Conservation (phyloP, 169 alveolate species). For the Babesia ovata region DNA sequence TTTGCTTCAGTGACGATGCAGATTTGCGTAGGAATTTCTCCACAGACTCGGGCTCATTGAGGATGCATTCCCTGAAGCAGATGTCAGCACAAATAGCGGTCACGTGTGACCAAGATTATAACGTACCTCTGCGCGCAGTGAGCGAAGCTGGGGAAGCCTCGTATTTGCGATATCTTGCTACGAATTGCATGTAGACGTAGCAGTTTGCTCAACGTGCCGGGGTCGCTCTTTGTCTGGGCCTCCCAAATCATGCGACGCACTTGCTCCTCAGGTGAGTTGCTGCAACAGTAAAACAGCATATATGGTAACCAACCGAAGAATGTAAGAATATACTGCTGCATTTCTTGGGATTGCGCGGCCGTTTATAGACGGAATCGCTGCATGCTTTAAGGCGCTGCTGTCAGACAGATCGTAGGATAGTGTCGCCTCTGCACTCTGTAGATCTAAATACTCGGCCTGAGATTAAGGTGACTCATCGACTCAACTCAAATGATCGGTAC, state of each 20-base stretch:
- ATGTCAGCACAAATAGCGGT: neutral
- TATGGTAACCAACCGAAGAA: constrained; percentile 15
- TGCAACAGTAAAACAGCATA: neutral
- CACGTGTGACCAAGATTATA: neutral
- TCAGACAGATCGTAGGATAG: constrained; percentile 49
- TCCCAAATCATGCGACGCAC: constrained; percentile 48
- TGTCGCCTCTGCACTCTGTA: constrained; percentile 39
- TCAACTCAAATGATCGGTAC: constrained; percentile 36
- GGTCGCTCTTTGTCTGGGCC: constrained; percentile 52
- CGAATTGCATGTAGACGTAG: constrained; percentile 25
- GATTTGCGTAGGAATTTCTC: constrained; percentile 29
- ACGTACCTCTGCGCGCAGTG: constrained; percentile 54
- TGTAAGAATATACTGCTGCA: constrained; percentile 24
- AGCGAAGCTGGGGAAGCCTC: constrained; percentile 44
- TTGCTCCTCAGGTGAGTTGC: constrained; percentile 36
- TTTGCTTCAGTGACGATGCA: constrained; percentile 1
- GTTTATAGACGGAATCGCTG: constrained; percentile 5
- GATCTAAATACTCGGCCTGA: constrained; percentile 20
- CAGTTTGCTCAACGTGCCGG: constrained; percentile 20
- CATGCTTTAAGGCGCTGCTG: constrained; percentile 33
- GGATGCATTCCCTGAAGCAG: constrained; percentile 55
- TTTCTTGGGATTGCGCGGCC: constrained; percentile 29
- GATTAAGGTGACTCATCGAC: neutral
- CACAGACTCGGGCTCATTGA: constrained; percentile 26
- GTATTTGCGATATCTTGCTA: constrained; percentile 17